These are phyloP conservation scores for Urostyla sp. DNA, from an alignment of 73 alveolate species.

Conservation along the genomic window DNA sequence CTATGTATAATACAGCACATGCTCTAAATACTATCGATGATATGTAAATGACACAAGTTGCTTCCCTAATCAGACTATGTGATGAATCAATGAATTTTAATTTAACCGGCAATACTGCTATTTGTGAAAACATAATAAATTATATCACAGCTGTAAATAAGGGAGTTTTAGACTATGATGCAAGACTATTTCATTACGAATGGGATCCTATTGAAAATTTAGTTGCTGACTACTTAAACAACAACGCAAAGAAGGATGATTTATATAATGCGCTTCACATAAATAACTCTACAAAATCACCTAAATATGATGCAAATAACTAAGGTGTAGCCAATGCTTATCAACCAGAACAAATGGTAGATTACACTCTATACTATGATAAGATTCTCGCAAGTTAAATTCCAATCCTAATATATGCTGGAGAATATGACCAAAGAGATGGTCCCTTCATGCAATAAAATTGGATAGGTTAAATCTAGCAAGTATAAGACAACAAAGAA, in stretches of 20 bases:
- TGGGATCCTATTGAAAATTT: slow-evolving; percentile 14
- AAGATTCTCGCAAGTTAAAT: neutral
- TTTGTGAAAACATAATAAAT: slow-evolving; percentile 6
- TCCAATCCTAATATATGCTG: slow-evolving; percentile 27
- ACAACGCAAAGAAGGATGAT: slow-evolving; percentile 19
- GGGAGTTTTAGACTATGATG: slow-evolving; percentile 43
- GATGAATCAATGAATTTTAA: slow-evolving; percentile 25
- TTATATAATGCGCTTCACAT: slow-evolving; percentile 44
- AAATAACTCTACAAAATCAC: slow-evolving; percentile 17
- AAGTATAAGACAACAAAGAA: neutral
- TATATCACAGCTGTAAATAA: slow-evolving; percentile 20
- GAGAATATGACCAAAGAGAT: slow-evolving; percentile 56
- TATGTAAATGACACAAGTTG: slow-evolving; percentile 10
- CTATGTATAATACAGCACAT: slow-evolving; percentile 3
- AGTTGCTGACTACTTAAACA: slow-evolving; percentile 5
- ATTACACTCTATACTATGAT: slow-evolving; percentile 43
- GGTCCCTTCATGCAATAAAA: slow-evolving; percentile 21
- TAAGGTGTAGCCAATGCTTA: slow-evolving; percentile 36
- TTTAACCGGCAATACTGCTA: neutral
- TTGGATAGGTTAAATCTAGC: slow-evolving; percentile 13
- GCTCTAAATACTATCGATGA: slow-evolving; percentile 26
- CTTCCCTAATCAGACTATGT: slow-evolving; percentile 26
- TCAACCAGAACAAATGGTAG: slow-evolving; percentile 18
- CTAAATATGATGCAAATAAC: slow-evolving; percentile 4
- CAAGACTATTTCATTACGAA: slow-evolving; percentile 27